Evolutionary conservation across 2,329 filamentous ascomycete species (phyloP).

Genomic region (Ambrosiella cleistominuta): DNA sequence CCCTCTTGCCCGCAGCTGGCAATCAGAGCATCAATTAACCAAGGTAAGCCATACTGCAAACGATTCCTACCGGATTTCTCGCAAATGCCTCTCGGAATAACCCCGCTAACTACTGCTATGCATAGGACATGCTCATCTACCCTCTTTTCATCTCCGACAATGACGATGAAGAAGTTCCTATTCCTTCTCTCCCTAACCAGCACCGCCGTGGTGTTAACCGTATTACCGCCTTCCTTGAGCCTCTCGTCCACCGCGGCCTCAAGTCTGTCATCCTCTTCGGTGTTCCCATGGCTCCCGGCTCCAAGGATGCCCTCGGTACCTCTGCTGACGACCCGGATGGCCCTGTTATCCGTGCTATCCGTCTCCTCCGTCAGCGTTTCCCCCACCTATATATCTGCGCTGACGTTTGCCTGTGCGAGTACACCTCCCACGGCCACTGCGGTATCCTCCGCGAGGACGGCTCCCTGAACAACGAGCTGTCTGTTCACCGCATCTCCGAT

Average conservation of each 20-base stretch:
- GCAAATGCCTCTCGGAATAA: background rate
- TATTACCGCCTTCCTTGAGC: slow-evolving; percentile 65
- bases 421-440: slow-evolving; percentile 94
- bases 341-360: slow-evolving; percentile 76
- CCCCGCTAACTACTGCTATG: background rate
- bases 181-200: slow-evolving; percentile 83
- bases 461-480: slow-evolving; percentile 79
- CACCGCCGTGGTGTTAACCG: slow-evolving; percentile 76
- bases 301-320: slow-evolving; percentile 83
- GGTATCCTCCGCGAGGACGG: slow-evolving; percentile 89
- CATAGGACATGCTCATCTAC: slow-evolving; percentile 92
- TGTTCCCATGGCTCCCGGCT: slow-evolving; percentile 62
- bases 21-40: slow-evolving; percentile 68
- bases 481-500: slow-evolving; percentile 85
- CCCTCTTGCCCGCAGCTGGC: slow-evolving; percentile 63
- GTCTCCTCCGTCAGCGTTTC: slow-evolving; percentile 66
- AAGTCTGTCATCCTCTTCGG: slow-evolving; percentile 91
- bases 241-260: slow-evolving; percentile 76
- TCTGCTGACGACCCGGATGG: slow-evolving; percentile 84
- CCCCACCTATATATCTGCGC: slow-evolving; percentile 79
- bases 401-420: slow-evolving; percentile 96
- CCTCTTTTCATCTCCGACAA: slow-evolving; percentile 91
- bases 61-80: background rate
- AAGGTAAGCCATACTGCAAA: slow-evolving; percentile 39
- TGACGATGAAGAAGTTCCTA: slow-evolving; percentile 77